A percentile compares a stretch with the other conserved stretches of the same genome.
phyloP scores from a whole-genome alignment of 768 basidiomycete genomes.

The Trametes punicea region DNA sequence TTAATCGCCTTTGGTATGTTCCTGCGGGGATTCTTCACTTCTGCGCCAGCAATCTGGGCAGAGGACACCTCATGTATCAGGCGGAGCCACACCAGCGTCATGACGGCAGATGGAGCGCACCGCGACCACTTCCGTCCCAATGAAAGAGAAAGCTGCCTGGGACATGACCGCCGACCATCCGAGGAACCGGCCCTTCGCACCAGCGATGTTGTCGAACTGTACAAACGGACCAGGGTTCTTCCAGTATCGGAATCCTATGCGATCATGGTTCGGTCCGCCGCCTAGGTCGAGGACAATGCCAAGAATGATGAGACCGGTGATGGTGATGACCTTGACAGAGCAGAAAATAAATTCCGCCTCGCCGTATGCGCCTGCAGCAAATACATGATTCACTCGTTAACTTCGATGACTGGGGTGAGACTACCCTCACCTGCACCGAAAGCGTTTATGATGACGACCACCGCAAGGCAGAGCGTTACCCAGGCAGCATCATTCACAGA shows the following conservation, averaged over 20 bases:
- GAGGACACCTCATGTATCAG: background rate
- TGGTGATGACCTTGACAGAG: constrained; percentile 52
- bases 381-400: background rate
- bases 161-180: constrained; percentile 50
- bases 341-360: constrained; percentile 51
- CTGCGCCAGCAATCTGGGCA: constrained; percentile 41
- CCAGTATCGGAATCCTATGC: constrained; percentile 49
- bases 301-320: constrained; percentile 42
- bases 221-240: constrained; percentile 56
- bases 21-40: constrained; percentile 48
- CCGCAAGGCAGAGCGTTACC: constrained; percentile 50
- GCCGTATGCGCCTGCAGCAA: constrained; percentile 37
- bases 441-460: constrained; percentile 46
- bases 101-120: constrained; percentile 23
- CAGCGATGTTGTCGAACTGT: constrained; percentile 38
- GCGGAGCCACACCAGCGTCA: background rate
- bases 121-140: constrained; percentile 54
- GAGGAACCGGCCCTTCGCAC: constrained; percentile 49
- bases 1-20: constrained; percentile 40
- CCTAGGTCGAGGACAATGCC: constrained; percentile 56
- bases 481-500: constrained; percentile 43
- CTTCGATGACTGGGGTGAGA: background rate
- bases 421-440: constrained; percentile 39
- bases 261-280: constrained; percentile 52
- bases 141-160: constrained; percentile 59